Evolutionary conservation across 1,284 basidiomycete genomes (phyloP), one percentile per base, ranked within the genome.

Genomic region (Trichosporon coremiiforme): DNA sequence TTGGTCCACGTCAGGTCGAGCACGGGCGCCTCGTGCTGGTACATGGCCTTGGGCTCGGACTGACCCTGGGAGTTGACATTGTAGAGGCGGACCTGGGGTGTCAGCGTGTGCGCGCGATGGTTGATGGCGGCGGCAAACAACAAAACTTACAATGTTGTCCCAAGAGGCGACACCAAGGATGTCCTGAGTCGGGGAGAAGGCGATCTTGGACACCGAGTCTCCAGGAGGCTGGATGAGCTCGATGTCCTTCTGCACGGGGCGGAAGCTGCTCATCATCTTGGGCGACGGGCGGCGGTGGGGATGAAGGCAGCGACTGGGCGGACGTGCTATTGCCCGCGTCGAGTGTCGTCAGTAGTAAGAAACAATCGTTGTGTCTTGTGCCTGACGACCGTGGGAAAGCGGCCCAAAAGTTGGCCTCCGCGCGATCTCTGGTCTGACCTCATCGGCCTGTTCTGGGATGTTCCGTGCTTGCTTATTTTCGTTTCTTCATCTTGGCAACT

Each of bases 1-100:
- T 89, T 90, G 79, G 90, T 91, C 93, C 93, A 95, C 76, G 89
- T 90, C 5, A 94, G 87, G 74, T 90, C 89, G 72, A 96, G 81
- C 2, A 93, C 92, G 0, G 94, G 93, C 0, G 87, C 92, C 77
- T 93, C 89, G 80, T 96, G 94, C 29, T 86, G 83, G 80, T 92
- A 94, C 86, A 91, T 90, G 0, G 92, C 92, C 82, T 92, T 93
- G 22, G 91, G 89, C 77, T 91, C 88, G 4, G 85, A 85, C 71
- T 86, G 85, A 0, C 86, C 86, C 64, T 82, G 80, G 5, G 75
- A 72, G 67, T 84, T 84, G 71, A 88, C 85, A 75, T 87, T 86
- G 79, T 89, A 89, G 65, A 88, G 80, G 62, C 87, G 82, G 17
- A 87, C 85, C 85, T 86, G 68, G 6, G 62, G 47, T 4, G 10